Conservation (phyloP, 192 early-diverging fungal genomes). For the Physocladia obscura region DNA sequence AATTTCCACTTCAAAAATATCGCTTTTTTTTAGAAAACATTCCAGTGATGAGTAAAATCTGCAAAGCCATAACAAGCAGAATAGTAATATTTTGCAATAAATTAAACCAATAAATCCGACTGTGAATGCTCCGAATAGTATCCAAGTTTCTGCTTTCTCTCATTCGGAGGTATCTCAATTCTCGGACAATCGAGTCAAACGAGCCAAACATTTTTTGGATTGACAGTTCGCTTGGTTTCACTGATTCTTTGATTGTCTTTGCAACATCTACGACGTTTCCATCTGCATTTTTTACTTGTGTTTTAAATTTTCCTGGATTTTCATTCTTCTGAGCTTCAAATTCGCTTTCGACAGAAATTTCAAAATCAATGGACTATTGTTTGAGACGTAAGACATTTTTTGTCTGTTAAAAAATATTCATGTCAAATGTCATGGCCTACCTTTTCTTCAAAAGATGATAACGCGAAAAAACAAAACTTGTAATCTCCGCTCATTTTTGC, state of each 20-base stretch:
- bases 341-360: constrained; percentile 90
- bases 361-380: constrained; percentile 78
- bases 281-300: background rate
- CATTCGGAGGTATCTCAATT: constrained; percentile 85
- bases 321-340: background rate
- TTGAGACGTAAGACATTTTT: too few species aligned
- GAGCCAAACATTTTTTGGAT: constrained; percentile 52
- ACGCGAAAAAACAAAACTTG: constrained; percentile 90
- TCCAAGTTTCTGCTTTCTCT: constrained; percentile 86
- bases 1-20: too few species aligned
- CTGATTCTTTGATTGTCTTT: constrained; percentile 38
- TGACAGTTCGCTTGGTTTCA: constrained; percentile 56
- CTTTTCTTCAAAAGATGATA: constrained; percentile 93
- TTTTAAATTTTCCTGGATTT: background rate
- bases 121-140: constrained; percentile 82
- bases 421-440: background rate
- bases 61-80: constrained; percentile 76
- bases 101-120: constrained; percentile 87
- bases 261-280: background rate
- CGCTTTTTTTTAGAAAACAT: constrained; percentile 84
- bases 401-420: background rate
- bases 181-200: constrained; percentile 68
- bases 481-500: constrained; percentile 85
- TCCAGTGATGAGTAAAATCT: constrained; percentile 89
- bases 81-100: constrained; percentile 72